A percentile compares a stretch with the other conserved stretches of the same genome.
Conservation (phyloP, 352 stramenopile genomes). For the Globisporangium rhizosaccharum region DNA sequence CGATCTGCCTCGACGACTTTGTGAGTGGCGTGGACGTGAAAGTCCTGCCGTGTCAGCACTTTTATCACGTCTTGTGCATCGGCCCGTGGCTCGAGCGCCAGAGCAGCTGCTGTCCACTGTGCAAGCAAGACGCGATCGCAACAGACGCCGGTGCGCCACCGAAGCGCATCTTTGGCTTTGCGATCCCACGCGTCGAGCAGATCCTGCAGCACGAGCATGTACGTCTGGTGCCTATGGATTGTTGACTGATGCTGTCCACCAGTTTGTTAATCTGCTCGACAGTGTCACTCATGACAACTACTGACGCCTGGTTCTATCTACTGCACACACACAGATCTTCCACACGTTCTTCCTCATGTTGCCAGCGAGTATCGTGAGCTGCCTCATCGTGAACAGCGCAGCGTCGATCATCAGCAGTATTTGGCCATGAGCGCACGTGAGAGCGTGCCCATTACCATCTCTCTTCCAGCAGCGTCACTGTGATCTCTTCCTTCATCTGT, state of each 20-base stretch:
- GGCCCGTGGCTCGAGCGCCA: conserved; percentile 79
- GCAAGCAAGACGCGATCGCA: conserved; percentile 76
- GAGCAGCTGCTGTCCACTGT: conserved; percentile 76
- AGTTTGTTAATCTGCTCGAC: too few species aligned
- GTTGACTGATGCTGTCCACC: too few species aligned
- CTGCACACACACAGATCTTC: conserved; percentile 38
- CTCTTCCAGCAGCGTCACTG: neutral
- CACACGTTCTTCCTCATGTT: conserved; percentile 82
- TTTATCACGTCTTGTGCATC: conserved; percentile 84
- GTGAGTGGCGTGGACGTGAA: conserved; percentile 49
- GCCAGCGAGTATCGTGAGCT: conserved; percentile 74
- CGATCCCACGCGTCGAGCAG: conserved; percentile 50
- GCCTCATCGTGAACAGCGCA: conserved; percentile 69
- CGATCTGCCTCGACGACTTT: conserved; percentile 81
- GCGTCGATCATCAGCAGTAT: conserved; percentile 69
- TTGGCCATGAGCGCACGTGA: conserved; percentile 44
- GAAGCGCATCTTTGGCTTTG: conserved; percentile 64
- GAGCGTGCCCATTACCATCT: neutral
- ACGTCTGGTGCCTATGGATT: neutral
- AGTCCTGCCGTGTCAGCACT: conserved; percentile 81
- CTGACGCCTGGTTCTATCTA: neutral
- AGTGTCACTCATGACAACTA: too few species aligned
- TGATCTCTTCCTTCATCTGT: too few species aligned
- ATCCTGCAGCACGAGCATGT: conserved; percentile 77
- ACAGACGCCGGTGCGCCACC: conserved; percentile 35